Percentiles rank a stretch among this genome's conserved stretches.
Evolutionary conservation across 805 yeast genomes (phyloP).

Genomic region (Cyberlindnera mississippiensis): DNA sequence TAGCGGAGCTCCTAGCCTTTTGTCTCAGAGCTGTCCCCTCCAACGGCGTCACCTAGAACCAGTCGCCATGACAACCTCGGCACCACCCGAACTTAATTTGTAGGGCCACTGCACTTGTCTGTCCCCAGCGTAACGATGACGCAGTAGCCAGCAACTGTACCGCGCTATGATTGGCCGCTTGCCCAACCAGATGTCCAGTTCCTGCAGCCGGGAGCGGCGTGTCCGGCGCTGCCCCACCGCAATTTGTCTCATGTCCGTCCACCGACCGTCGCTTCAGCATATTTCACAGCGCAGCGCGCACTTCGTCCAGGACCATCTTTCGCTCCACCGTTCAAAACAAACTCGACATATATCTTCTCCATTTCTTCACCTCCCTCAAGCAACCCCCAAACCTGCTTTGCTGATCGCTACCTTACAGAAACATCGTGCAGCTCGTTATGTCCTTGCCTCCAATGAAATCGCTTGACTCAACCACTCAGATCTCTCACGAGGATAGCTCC

Average conservation of each 20-base stretch:
- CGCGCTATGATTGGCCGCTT: not conserved
- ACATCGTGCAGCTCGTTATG: constrained; percentile 4
- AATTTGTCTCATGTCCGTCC: constrained; percentile 1
- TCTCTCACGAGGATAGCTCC: constrained; percentile 12
- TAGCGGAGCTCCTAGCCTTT: no score
- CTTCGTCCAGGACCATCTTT: not conserved
- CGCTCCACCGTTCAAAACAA: constrained; percentile 2
- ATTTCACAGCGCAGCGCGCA: constrained; percentile 2
- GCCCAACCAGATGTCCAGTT: no score
- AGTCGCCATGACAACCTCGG: constrained; percentile 1
- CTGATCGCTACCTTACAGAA: not conserved
- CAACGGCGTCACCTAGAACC: not conserved
- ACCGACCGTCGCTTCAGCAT: constrained; percentile 1
- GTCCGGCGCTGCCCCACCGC: constrained; percentile 2
- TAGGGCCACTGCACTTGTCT: not conserved
- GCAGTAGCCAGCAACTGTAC: not conserved
- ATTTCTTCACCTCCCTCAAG: not conserved
- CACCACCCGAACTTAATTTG: not conserved
- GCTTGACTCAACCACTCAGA: constrained; percentile 10
- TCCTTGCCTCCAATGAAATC: constrained; percentile 20
- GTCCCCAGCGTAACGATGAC: constrained; percentile 1
- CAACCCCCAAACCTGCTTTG: not conserved
- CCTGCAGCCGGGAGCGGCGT: not conserved
- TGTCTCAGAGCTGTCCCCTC: no score
- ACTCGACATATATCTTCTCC: not conserved